Evolutionary conservation across 192 early-diverging fungal genomes (phyloP).

Genomic region (Dissophora globulifera): DNA sequence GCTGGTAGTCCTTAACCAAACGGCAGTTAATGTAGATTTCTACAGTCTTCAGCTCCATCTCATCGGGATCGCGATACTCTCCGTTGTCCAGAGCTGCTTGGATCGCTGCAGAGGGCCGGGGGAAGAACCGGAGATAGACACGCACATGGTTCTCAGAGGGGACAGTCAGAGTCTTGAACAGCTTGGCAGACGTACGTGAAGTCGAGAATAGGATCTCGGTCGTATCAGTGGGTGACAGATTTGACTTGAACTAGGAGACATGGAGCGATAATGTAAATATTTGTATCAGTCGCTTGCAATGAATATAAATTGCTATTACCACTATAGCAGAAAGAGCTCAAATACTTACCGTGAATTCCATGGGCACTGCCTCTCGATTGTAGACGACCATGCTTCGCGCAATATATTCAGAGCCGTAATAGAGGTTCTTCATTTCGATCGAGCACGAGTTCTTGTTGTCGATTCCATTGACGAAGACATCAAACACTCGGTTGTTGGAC

Average conservation of each 20-base stretch:
- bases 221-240: constrained; percentile 66
- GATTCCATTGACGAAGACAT: constrained; percentile 76
- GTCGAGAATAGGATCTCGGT: constrained; percentile 83
- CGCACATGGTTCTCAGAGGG: constrained; percentile 71
- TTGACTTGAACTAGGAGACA: constrained; percentile 65
- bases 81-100: constrained; percentile 58
- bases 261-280: neutral
- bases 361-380: constrained; percentile 77
- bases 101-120: constrained; percentile 54
- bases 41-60: constrained; percentile 70
- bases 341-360: constrained; percentile 75
- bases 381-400: constrained; percentile 77
- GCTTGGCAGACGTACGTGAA: constrained; percentile 74
- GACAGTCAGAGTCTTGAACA: constrained; percentile 76
- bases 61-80: constrained; percentile 53
- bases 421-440: constrained; percentile 78
- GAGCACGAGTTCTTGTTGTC: constrained; percentile 57
- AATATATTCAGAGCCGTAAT: constrained; percentile 77
- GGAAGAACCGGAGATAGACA: constrained; percentile 75
- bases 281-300: too few relatives aligned
- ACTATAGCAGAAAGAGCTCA: too few relatives aligned
- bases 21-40: constrained; percentile 85
- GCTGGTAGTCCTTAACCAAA: constrained; percentile 84
- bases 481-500: constrained; percentile 72
- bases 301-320: too few relatives aligned